phyloP scores from a whole-genome alignment of 371 early-diverging fungal genomes.

The Lichtheimia hyalospora region DNA sequence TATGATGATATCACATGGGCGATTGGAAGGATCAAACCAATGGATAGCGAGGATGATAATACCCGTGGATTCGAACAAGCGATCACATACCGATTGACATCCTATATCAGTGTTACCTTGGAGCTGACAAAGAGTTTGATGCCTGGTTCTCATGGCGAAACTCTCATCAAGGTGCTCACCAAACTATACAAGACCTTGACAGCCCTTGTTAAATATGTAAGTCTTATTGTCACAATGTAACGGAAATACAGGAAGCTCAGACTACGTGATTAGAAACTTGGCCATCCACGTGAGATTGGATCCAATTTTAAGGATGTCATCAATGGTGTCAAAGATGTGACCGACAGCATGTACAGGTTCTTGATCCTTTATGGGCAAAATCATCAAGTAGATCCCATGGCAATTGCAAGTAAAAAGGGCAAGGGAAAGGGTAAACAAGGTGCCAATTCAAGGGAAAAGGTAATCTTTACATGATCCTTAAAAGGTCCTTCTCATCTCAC shows the following conservation, averaged over 20 bases:
- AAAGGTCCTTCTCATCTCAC: background rate
- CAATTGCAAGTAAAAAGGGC: slow-evolving; percentile 1
- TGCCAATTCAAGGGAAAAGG: slow-evolving; percentile 1
- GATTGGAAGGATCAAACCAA: slow-evolving; percentile 32
- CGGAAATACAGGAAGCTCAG: background rate
- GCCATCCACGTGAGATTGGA: slow-evolving; percentile 23
- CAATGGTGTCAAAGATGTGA: slow-evolving; percentile 30
- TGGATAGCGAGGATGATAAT: slow-evolving; percentile 12
- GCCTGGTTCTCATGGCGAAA: slow-evolving; percentile 36
- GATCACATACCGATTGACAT: slow-evolving; percentile 26
- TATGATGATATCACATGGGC: slow-evolving; percentile 50
- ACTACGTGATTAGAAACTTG: slow-evolving; percentile 34
- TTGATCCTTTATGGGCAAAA: slow-evolving; percentile 45
- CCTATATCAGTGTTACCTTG: slow-evolving; percentile 22
- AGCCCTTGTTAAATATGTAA: slow-evolving; percentile 51
- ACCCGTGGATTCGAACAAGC: slow-evolving; percentile 26
- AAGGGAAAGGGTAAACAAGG: slow-evolving; percentile 17
- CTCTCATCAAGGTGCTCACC: slow-evolving; percentile 35
- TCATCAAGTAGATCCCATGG: background rate
- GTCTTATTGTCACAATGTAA: background rate
- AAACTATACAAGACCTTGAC: slow-evolving; percentile 42
- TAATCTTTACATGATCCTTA: background rate
- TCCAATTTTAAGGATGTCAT: slow-evolving; percentile 36
- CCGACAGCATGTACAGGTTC: slow-evolving; percentile 51
- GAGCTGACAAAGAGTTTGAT: slow-evolving; percentile 35